Evolutionary conservation across 306 rosid species (phyloP).

Genomic region (Sophora flavescens): DNA sequence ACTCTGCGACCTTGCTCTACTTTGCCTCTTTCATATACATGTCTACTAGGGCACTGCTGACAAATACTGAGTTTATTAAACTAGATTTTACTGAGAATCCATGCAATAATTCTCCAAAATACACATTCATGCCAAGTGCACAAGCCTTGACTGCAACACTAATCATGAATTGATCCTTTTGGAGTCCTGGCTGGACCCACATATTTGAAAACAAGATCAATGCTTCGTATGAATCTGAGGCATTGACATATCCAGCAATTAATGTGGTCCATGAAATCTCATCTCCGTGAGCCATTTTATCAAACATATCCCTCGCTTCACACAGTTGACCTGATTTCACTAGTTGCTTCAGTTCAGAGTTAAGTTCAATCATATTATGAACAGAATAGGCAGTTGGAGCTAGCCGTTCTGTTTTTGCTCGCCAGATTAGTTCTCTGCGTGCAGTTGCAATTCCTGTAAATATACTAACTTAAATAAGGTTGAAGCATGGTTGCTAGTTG

Average conservation of each 20-base stretch:
- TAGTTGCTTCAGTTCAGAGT: too few species aligned
- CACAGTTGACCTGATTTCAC: too few species aligned
- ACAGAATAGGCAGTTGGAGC: too few species aligned
- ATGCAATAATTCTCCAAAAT: conserved; percentile 66
- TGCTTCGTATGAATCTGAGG: conserved; percentile 58
- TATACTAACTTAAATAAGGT: too few species aligned
- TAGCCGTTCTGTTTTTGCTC: too few species aligned
- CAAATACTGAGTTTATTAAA: conserved; percentile 70
- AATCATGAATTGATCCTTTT: conserved; percentile 64
- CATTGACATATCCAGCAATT: conserved; percentile 63
- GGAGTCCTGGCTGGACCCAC: conserved; percentile 59
- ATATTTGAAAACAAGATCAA: conserved; percentile 60
- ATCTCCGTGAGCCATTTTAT: conserved; percentile 60
- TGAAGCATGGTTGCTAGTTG: too few species aligned
- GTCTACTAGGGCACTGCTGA: conserved; percentile 73
- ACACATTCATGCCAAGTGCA: conserved; percentile 53
- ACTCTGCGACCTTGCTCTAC: conserved; percentile 61
- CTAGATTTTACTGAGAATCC: conserved; percentile 68
- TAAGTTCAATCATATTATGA: too few species aligned
- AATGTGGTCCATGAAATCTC: conserved; percentile 70
- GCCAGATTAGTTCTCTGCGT: too few species aligned
- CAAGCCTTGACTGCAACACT: conserved; percentile 77
- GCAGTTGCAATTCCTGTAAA: too few species aligned
- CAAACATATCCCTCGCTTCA: conserved; percentile 66
- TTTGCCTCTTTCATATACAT: conserved; percentile 79